These are phyloP conservation scores for Sugiyamaella mastotermitis DNA, from an alignment of 805 yeast species.

Conservation along the genomic window DNA sequence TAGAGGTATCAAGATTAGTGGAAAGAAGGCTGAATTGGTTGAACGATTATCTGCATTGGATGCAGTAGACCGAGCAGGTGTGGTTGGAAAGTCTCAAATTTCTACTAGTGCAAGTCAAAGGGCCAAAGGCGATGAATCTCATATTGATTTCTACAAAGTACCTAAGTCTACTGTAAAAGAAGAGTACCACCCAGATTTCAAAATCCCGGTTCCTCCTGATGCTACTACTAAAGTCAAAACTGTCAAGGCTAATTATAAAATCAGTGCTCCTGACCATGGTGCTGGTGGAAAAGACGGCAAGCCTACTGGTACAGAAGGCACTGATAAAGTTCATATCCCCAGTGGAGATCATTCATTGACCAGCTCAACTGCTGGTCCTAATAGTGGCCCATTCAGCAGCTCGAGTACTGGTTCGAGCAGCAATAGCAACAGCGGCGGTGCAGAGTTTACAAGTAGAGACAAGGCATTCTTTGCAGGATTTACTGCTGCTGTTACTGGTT, in stretches of 20 bases:
- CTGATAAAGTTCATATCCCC: slow-evolving; percentile 15
- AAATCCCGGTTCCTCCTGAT: slow-evolving; percentile 29
- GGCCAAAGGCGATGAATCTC: slow-evolving; percentile 31
- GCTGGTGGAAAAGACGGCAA: slow-evolving; percentile 13
- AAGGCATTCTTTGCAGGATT: slow-evolving; percentile 28
- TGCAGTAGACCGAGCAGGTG: slow-evolving; percentile 5
- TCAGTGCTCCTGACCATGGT: slow-evolving; percentile 19
- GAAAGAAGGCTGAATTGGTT: slow-evolving; percentile 53
- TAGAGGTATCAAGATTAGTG: slow-evolving; percentile 57
- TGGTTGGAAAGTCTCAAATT: too few species aligned
- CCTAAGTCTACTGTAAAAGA: slow-evolving; percentile 19
- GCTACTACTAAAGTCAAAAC: slow-evolving; percentile 12
- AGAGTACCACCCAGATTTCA: slow-evolving; percentile 15
- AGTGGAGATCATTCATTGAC: slow-evolving; percentile 3
- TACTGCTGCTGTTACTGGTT: slow-evolving; percentile 29
- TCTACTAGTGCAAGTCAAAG: slow-evolving; percentile 18
- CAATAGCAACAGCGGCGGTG: slow-evolving; percentile 2
- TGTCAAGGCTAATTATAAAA: slow-evolving; percentile 10
- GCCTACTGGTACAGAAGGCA: slow-evolving; percentile 21
- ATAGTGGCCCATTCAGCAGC: not conserved
- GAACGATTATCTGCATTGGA: slow-evolving; percentile 26
- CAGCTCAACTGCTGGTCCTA: not conserved
- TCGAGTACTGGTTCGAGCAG: not conserved
- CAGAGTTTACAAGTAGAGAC: slow-evolving; percentile 26
- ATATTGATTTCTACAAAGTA: slow-evolving; percentile 32